Evolutionary conservation across 345 rosid genomes (phyloP).

Genomic region (Pistacia integerrima): DNA sequence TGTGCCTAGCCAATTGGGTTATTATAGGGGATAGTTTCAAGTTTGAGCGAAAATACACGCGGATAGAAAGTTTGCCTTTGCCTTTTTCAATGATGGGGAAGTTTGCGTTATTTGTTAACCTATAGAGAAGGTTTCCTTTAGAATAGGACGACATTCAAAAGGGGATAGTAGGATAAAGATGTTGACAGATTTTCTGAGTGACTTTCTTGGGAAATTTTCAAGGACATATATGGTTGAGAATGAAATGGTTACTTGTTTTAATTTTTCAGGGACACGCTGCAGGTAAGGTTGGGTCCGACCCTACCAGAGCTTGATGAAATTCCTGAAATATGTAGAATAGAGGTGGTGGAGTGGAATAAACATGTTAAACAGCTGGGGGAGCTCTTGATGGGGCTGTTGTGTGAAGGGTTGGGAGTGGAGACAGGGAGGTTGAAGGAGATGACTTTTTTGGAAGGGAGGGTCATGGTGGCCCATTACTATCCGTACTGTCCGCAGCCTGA

Average conservation of each 20-base stretch:
- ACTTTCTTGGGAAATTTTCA: too few species aligned
- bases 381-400: slow-evolving; percentile 40
- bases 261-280: slow-evolving; percentile 51
- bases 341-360: slow-evolving; percentile 43
- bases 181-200: too few species aligned
- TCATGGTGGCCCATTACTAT: slow-evolving; percentile 52
- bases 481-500: slow-evolving; percentile 63
- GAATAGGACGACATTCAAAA: too few species aligned
- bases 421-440: slow-evolving; percentile 34
- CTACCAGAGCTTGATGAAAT: slow-evolving; percentile 24
- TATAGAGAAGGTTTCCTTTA: too few species aligned
- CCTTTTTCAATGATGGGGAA: too few species aligned
- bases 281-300: slow-evolving; percentile 33
- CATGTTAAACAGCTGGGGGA: slow-evolving; percentile 36
- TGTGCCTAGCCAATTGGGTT: too few species aligned
- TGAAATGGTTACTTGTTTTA: neutral
- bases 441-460: slow-evolving; percentile 37
- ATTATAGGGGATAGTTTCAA: too few species aligned
- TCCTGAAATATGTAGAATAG: slow-evolving; percentile 49
- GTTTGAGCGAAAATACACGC: too few species aligned
- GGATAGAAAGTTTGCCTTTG: too few species aligned
- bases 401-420: slow-evolving; percentile 52
- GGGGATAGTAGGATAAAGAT: too few species aligned
- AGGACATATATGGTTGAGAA: neutral
- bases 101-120: too few species aligned